Evolutionary conservation across 768 basidiomycete species (phyloP), one percentile per base, ranked within the genome.

Genomic region (Paxillus ammoniavirescens): DNA sequence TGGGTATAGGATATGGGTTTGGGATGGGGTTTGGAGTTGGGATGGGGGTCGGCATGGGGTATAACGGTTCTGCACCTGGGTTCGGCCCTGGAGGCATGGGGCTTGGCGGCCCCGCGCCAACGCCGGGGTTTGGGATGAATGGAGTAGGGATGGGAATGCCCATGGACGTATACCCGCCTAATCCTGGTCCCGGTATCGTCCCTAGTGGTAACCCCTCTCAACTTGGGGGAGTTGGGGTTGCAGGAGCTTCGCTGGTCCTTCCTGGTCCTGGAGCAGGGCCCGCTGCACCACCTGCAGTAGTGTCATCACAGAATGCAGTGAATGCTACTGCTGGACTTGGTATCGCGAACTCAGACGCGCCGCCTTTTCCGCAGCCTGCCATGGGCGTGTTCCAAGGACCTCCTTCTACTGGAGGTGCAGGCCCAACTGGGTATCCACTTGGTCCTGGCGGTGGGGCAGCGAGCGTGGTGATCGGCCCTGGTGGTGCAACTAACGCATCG

Each of bases 351-450:
- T 8, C 21, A 4, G 66, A 68, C 2, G 58, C 62, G 6, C 42
- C 51, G 9, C 30, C 54, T 6, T 65, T 63, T 45, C 55, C 59
- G 12, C 65, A 68, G 35, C 66, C 65, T 2, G 35, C 66, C 1
- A 68, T 68, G 66, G 66, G 66, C 14, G 51, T 64, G 14, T 66
- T 67, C 28, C 66, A 64, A 18, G 62, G 58, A 15, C 65, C 60
- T 5, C 56, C 64, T 26, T 53, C 65, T 14, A 44, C 64, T 21
- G 65, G 55, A 30, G 36, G 23, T 8, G 42, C 57, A 31, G 56
- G 66, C 31, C 42, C 52, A 15, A 28, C 52, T 12, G 58, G 58
- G n/a, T 66, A 66, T 47, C 49, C 66, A 3, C 43, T 57, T 8
- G 64, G 66, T 35, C 51, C 64, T 30, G 59, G 61, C 28, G 50